Evolutionary conservation across 2,329 filamentous ascomycete genomes (phyloP).

Genomic region (Pseudocercospora eumusae): DNA sequence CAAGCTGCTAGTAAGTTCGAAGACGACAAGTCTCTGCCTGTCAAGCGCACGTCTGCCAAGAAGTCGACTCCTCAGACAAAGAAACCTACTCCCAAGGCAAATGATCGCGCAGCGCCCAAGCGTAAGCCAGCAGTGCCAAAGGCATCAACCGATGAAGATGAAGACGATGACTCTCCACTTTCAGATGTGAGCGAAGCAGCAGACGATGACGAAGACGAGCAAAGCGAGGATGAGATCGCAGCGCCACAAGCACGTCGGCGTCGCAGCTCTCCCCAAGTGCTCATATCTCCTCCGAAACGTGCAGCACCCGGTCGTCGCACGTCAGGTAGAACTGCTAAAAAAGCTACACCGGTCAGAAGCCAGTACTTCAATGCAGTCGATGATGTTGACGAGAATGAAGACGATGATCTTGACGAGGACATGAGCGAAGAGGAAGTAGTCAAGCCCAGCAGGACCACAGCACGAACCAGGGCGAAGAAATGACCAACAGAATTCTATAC

Average conservation of each 20-base stretch:
- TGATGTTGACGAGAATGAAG: constrained; percentile 19
- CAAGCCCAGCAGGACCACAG: constrained; percentile 36
- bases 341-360: constrained; percentile 35
- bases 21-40: constrained; percentile 3
- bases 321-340: constrained; percentile 27
- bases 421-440: constrained; percentile 36
- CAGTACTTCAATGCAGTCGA: constrained; percentile 32
- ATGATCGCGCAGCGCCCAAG: not conserved
- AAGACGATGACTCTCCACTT: not conserved
- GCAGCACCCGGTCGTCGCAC: not conserved
- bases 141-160: not conserved
- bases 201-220: not conserved
- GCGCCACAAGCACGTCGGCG: constrained; percentile 8
- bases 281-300: constrained; percentile 30
- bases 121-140: not conserved
- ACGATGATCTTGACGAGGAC: constrained; percentile 12
- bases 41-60: not conserved
- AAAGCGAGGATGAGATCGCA: not conserved
- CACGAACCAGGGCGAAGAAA: constrained; percentile 33
- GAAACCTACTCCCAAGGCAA: not conserved
- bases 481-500: not conserved
- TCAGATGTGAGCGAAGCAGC: not conserved
- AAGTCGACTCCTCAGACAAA: not conserved
- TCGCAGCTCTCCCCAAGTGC: constrained; percentile 30
- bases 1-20: not conserved